A percentile compares a stretch with the other conserved stretches of the same genome.
phyloP scores from a whole-genome alignment of 805 yeast species.

The Phaffomyces antillensis region DNA sequence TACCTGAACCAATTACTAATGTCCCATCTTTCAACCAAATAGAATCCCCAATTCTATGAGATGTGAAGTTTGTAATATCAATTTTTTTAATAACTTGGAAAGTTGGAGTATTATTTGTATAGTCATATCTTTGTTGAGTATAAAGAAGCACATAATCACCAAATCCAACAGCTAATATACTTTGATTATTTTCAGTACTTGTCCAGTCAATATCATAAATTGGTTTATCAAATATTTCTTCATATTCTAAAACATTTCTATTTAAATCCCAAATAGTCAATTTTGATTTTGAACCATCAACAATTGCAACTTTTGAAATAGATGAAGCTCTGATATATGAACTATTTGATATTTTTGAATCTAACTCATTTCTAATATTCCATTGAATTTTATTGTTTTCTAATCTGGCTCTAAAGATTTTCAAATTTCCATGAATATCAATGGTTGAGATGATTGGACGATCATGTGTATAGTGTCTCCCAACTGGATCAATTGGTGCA shows the following conservation, averaged over 20 bases:
- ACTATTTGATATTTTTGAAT: conserved; percentile 49
- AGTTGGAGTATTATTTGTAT: conserved; percentile 72
- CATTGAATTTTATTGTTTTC: conserved; percentile 36
- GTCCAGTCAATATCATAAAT: conserved; percentile 88
- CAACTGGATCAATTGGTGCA: conserved; percentile 62
- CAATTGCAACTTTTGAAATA: conserved; percentile 66
- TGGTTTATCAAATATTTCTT: conserved; percentile 30
- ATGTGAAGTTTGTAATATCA: conserved; percentile 62
- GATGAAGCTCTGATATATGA: conserved; percentile 66
- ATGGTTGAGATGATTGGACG: conserved; percentile 50
- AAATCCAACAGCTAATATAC: conserved; percentile 78
- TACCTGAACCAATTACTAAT: conserved; percentile 80
- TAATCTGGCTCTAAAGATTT: conserved; percentile 38
- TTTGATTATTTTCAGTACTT: conserved; percentile 53
- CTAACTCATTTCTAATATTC: conserved; percentile 42
- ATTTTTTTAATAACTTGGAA: conserved; percentile 70
- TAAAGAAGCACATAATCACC: conserved; percentile 53
- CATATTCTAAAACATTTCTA: conserved; percentile 60
- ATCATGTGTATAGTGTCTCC: conserved; percentile 26
- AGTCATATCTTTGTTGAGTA: conserved; percentile 82
- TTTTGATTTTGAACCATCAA: conserved; percentile 42
- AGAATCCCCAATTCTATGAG: conserved; percentile 83
- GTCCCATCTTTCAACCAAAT: conserved; percentile 78
- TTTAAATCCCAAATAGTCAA: conserved; percentile 77
- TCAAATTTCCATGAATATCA: conserved; percentile 41